Base-by-base conservation (phyloP, 345 rosid species). In the Camelina sativa region DNA sequence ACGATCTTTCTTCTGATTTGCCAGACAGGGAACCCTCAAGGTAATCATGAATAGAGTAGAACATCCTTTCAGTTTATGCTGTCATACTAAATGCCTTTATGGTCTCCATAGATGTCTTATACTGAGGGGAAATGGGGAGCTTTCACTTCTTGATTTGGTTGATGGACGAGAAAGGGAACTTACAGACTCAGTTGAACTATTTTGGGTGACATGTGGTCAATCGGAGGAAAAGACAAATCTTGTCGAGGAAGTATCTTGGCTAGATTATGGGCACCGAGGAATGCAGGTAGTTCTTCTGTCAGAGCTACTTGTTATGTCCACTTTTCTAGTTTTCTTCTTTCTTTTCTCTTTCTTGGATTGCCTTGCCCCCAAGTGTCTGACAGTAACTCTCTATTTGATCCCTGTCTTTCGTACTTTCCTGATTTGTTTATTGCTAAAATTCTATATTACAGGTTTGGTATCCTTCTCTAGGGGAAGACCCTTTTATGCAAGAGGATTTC, bases 161-260 rank as follows among this genome's bases (percentile, higher is more conserved):
- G 96, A 92, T 85, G 99, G 99, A 73, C 86, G 91, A 38, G 99
- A 95, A 78, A 92, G 96, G 78, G 94, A 92, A 76, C 97, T 92
- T 67, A 92, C 99, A 1, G 91, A 92, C 82, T 87, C 99, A 41
- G 93, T 95, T 76, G 99, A 95, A 76, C 80, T 95, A 68, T 92
- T 95, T 83, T 95, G 98, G 99, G 99, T 95, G 58, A 95, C 98
- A 30, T 95, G 98, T 81, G 97, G 99, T 78, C 98, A 87, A 65
- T 84, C 94, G 3, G 92, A 89, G 76, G 98, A 89, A 67, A 90
- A 89, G 72, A 83, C 86, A 67, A 95, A 87, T 84, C 82, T 95
- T 59, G 86, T 95, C 25, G 99, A 92, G 81, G 99, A 92, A 69
- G 97, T 95, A 34, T 92, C 99, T 61, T 95, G 99, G 99, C 83